Base-by-base conservation (phyloP, 352 stramenopile genomes). In the Phytophthora vignae region DNA sequence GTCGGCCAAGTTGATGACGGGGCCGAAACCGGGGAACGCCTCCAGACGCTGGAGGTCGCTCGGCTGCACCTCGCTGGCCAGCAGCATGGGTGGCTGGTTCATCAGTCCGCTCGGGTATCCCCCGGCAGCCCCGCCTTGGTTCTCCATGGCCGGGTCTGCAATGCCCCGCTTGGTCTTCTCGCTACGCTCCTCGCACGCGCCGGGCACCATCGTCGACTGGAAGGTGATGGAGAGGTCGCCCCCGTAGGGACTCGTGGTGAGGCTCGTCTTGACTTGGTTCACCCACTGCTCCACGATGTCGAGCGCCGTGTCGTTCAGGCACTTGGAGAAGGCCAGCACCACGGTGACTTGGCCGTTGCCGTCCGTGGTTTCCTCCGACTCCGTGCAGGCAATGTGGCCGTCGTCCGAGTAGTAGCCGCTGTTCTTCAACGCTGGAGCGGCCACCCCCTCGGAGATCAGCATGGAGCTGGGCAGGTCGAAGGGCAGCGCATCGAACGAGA, bases 311-410 rank as follows among this genome's bases (percentile, higher is more conserved):
- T 85, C 60, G 62, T 81, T 81, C 17, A 91, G 58, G 42, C 85
- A 91, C 62, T 90, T 88, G 55, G 83, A 90, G 68, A 93, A 81
- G 19, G 72, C 80, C 17, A 91, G 67, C 14, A 91, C 60, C 21
- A 90, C 81, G 2, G 73, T 77, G 1, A 76, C 76, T 15, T 71
- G 52, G 9, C 59, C 70, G n/a, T 64, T 49, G 15, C 62, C 48
- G 7, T 84, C 49, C 12, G 36, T 38, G 2, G 52, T 21, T 9
- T 15, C n/a, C 17, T 15, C n/a, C 17, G 70, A 56, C 9, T 67
- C 66, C 8, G 70, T 77, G 50, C 70, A 77, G 0, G 6, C 25
- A 33, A 74, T 71, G 54, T 44, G 70, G 1, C 65, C 60, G 15
- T 70, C 25, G 0, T 66, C 55, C 36, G 31, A n/a, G 38, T 73